A percentile compares a stretch with the other conserved stretches of the same genome.
phyloP scores from a whole-genome alignment of 2,329 filamentous ascomycete genomes.

The Epichloe festucae region DNA sequence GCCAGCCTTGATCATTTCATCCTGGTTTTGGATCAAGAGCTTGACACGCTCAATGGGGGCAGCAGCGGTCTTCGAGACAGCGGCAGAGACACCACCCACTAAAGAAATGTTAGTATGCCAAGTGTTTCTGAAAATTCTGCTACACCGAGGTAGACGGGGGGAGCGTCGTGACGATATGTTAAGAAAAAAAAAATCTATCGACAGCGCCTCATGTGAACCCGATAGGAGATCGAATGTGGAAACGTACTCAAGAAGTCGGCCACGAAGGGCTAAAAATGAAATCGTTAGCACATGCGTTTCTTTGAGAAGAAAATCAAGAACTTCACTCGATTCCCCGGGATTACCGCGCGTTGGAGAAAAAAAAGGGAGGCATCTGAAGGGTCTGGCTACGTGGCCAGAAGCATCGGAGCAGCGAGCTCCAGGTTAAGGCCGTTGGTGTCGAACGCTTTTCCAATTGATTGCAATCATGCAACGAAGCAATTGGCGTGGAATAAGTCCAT shows the following conservation, averaged over 20 bases:
- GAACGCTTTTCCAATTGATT: background rate
- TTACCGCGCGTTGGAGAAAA: background rate
- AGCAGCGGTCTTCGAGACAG: slow-evolving; percentile 99
- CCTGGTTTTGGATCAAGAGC: slow-evolving; percentile 99
- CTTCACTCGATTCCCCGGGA: slow-evolving; percentile 3
- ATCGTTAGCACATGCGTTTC: slow-evolving; percentile 20
- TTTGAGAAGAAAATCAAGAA: background rate
- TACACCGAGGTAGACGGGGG: background rate
- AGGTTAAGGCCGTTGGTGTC: background rate
- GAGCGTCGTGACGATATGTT: background rate
- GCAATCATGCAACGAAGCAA: slow-evolving; percentile 10
- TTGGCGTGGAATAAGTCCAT: slow-evolving; percentile 3
- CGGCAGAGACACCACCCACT: slow-evolving; percentile 99
- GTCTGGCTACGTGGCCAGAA: background rate
- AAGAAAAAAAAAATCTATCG: background rate
- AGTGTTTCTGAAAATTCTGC: slow-evolving; percentile 1
- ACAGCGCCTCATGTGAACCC: background rate
- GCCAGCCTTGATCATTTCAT: slow-evolving; percentile 99
- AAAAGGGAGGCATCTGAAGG: background rate
- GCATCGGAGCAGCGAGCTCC: background rate
- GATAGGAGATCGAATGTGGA: background rate
- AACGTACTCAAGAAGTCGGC: slow-evolving; percentile 98
- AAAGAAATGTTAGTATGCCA: slow-evolving; percentile 14
- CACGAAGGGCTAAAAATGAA: slow-evolving; percentile 61
- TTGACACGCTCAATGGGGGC: slow-evolving; percentile 99